These are phyloP conservation scores for Kwoniella newhampshirensis DNA, from an alignment of 768 basidiomycete genomes.

Conservation along the genomic window DNA sequence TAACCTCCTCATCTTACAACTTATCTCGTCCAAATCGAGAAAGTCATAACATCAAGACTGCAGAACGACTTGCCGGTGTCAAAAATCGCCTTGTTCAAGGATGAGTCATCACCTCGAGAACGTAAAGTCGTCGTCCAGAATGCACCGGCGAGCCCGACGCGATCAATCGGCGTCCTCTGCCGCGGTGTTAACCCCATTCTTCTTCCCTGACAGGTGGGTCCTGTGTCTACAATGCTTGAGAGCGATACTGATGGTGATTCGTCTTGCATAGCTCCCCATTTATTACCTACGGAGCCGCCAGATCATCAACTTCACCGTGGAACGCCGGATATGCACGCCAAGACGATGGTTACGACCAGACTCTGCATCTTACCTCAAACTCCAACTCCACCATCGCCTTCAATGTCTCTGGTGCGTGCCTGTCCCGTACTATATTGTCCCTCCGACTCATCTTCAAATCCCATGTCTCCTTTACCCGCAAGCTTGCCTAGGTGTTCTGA, in stretches of 20 bases:
- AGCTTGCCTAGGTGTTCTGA: background rate
- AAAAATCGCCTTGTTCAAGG: too few species aligned
- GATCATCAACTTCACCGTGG: slow-evolving; percentile 26
- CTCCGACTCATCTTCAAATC: background rate
- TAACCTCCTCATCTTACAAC: too few species aligned
- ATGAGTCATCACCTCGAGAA: too few species aligned
- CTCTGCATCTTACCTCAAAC: slow-evolving; percentile 30
- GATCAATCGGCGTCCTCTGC: slow-evolving; percentile 9
- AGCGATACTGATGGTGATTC: background rate
- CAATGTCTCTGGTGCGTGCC: slow-evolving; percentile 34
- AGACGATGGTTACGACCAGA: slow-evolving; percentile 39
- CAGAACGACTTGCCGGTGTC: too few species aligned
- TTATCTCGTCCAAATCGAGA: too few species aligned
- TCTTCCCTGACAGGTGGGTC: slow-evolving; percentile 40
- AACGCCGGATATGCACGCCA: slow-evolving; percentile 37
- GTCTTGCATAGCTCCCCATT: slow-evolving; percentile 26
- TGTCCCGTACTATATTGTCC: too few species aligned
- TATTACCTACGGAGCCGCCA: slow-evolving; percentile 16
- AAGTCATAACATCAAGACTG: too few species aligned
- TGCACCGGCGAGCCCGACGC: slow-evolving; percentile 6
- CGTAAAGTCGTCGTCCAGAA: too few species aligned
- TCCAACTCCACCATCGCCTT: slow-evolving; percentile 21
- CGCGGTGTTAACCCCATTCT: slow-evolving; percentile 21
- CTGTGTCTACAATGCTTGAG: background rate
- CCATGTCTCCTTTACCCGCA: background rate